Conservation (phyloP, 257 asterid genomes). For the Rehmannia glutinosa region DNA sequence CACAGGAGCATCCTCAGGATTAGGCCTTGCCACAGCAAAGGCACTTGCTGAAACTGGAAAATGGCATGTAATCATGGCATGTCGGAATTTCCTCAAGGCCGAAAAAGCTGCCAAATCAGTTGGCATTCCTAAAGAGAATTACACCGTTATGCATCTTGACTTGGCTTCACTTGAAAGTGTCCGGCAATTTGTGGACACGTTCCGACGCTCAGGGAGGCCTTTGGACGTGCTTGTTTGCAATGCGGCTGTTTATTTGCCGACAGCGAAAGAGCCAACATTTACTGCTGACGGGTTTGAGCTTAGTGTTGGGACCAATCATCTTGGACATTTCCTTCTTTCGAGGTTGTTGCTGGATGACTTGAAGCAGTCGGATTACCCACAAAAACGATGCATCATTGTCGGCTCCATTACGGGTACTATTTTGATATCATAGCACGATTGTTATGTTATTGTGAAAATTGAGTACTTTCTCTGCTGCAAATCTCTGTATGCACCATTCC, state of each 20-base stretch:
- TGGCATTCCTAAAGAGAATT: constrained; percentile 67
- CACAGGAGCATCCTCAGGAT: constrained; percentile 84
- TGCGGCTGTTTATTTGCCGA: constrained; percentile 80
- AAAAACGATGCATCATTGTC: constrained; percentile 66
- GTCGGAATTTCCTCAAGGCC: constrained; percentile 84
- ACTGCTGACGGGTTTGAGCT: constrained; percentile 83
- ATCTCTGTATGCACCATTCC: too few relatives aligned
- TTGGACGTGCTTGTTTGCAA: constrained; percentile 78
- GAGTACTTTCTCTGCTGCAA: too few relatives aligned
- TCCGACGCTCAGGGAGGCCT: constrained; percentile 53
- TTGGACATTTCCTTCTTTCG: constrained; percentile 73
- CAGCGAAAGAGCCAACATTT: constrained; percentile 79
- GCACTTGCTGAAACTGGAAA: constrained; percentile 74
- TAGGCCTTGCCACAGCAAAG: constrained; percentile 86
- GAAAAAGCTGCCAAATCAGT: constrained; percentile 68
- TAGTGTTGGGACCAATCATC: constrained; percentile 80
- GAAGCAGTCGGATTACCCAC: constrained; percentile 57
- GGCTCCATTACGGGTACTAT: constrained; percentile 84
- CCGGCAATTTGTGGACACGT: constrained; percentile 68
- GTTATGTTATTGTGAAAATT: too few relatives aligned
- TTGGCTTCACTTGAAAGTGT: constrained; percentile 85
- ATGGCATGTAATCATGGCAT: constrained; percentile 89
- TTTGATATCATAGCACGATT: too few relatives aligned
- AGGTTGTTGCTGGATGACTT: constrained; percentile 65
- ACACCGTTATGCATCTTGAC: constrained; percentile 78